Conservation (phyloP, 768 basidiomycete genomes). For the Leccinum arenicola region DNA sequence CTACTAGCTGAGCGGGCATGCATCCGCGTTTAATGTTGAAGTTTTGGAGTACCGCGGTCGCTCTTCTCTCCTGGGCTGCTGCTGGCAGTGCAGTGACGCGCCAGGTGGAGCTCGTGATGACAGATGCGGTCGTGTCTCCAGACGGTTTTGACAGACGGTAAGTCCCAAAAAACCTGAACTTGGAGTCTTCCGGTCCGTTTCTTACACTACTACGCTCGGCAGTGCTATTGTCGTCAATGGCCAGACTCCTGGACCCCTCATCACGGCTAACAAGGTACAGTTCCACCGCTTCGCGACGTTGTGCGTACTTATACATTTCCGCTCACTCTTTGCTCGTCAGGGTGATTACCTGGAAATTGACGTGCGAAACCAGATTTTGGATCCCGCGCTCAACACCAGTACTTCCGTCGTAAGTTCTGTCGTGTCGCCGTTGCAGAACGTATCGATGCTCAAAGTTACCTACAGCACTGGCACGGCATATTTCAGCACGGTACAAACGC, state of each 20-base stretch:
- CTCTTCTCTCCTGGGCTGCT: constrained; percentile 7
- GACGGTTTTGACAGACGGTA: constrained; percentile 40
- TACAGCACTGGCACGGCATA: constrained; percentile 47
- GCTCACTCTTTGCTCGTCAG: constrained; percentile 16
- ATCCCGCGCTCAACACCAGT: constrained; percentile 37
- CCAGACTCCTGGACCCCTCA: constrained; percentile 38
- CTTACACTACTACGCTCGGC: constrained; percentile 13
- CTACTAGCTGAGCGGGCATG: constrained; percentile 9
- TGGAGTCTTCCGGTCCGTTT: background rate
- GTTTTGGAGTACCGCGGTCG: background rate
- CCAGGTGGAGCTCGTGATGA: constrained; percentile 30
- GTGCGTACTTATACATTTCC: background rate
- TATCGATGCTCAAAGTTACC: background rate
- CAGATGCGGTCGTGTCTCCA: constrained; percentile 38
- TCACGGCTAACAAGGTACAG: constrained; percentile 38
- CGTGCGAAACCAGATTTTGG: constrained; percentile 38
- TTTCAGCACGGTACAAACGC: constrained; percentile 40
- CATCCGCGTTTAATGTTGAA: constrained; percentile 4
- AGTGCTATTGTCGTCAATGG: constrained; percentile 42
- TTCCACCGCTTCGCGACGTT: background rate
- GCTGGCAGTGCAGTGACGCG: constrained; percentile 7
- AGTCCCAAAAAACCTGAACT: background rate
- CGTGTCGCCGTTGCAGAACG: background rate
- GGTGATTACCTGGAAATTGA: constrained; percentile 41
- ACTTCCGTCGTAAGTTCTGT: constrained; percentile 38